Evolutionary conservation across 345 rosid species (phyloP), one percentile per base, ranked within the genome.

Genomic region (Bruguiera parviflora): DNA sequence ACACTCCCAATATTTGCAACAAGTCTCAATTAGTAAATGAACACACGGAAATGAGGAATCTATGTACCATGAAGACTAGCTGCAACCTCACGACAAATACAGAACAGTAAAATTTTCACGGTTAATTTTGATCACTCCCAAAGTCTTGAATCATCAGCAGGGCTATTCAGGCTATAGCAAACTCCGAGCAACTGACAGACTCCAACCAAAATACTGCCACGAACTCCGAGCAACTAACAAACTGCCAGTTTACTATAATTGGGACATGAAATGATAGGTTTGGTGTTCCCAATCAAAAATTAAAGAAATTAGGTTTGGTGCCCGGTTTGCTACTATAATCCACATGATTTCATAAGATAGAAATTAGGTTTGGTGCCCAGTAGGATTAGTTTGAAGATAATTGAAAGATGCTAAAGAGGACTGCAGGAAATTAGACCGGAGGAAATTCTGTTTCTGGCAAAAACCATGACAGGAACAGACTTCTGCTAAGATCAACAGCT

Each of bases 401-500:
- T 3, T 13, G 49, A 43, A 43, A 43, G 49, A 43, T 3, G 5
- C 49, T 0, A 43, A 43, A 43, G 5, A 43, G 49, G 49, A 13
- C 49, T 0, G 49, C 5, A 13, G 1, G 19, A 3, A 43, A 43
- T 43, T 43, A 3, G 49, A 13, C 1, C 0, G 18, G 32, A 27
- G 24, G 53, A 13, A 64, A 58, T 22, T 25, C 53, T 27, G 58
- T 31, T 43, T 46, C 5, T 9, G 52, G 33, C 18, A 71, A 49
- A 46, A 63, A 21, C 5, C 63, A 57, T 16, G 65, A 64, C n/a
- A 49, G 16, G 19, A 35, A 59, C 84, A 67, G 79, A 84, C 87
- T 75, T 76, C 87, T 80, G 73, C 82, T 66, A 59, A 83, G 84
- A 67, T 83, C 86, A 78, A 84, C 74, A 56, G 85, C 86, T 75